Base-by-base conservation (phyloP, 208 protist genomes). In the Vickermania ingenoplastis region DNA sequence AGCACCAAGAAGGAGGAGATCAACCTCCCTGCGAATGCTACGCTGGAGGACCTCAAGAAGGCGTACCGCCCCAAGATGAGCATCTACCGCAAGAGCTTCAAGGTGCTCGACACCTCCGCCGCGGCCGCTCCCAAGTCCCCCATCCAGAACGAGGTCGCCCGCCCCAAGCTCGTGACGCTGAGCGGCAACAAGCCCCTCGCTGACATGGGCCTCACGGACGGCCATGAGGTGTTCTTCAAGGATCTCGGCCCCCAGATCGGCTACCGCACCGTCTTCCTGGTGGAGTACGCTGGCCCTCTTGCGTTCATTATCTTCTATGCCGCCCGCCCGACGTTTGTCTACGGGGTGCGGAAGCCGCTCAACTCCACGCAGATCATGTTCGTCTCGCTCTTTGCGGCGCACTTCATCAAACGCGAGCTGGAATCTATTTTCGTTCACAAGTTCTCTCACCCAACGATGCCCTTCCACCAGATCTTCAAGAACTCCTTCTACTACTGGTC, bases 401-500 rank as follows among this genome's bases (percentile, higher is more conserved):
- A 98, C 77, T 98, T 97, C 71, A 5, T 85, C 2, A 98, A 98
- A 73, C 86, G 96, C 29, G 79, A 96, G 58, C 71, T 97, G 31
- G 96, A 98, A 72, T 95, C 92, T 3, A 45, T 96, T 30, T 98
- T 97, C 59, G 88, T 98, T 30, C 96, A 98, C 84, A 92, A 91
- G 59, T 98, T 98, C 77, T 86, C 74, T 41, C 83, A 84, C 66
- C 76, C 76, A 13, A 97, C 95, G 52, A 97, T 98, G 94, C 96
- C 96, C 48, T 53, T 97, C 29, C 72, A 80, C 56, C 97, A 98
- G 75, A 78, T 98, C 52, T 83, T 97, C 69, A 98, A 97, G 77
- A 98, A 98, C 81, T 94, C 73, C 65, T 65, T 77, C 52, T 97
- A 98, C 77, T 98, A 98, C 80, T 97, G 92, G 91, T 81, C 77